Evolutionary conservation across 2,329 filamentous ascomycete genomes (phyloP).

Genomic region (Madurella mycetomatis): DNA sequence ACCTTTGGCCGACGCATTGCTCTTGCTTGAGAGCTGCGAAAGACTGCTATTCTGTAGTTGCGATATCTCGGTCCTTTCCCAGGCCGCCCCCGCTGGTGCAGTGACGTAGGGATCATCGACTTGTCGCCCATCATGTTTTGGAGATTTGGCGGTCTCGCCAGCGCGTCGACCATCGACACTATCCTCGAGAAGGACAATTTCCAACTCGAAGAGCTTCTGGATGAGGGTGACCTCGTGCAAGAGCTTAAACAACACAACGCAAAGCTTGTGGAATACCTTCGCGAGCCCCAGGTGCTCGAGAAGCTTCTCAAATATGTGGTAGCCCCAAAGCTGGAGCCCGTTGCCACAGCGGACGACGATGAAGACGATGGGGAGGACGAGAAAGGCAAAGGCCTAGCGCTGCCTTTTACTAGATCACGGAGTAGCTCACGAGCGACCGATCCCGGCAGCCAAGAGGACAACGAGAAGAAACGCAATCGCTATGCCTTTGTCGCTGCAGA

Average conservation of each 20-base stretch:
- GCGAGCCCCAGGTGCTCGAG: constrained; percentile 79
- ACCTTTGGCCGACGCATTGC: constrained; percentile 13
- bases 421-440: constrained; percentile 50
- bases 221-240: constrained; percentile 93
- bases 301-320: constrained; percentile 88
- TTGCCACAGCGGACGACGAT: constrained; percentile 49
- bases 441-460: constrained; percentile 60
- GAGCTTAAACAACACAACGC: constrained; percentile 98
- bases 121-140: constrained; percentile 81
- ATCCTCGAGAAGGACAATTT: constrained; percentile 97
- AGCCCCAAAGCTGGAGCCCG: constrained; percentile 63
- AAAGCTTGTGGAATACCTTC: constrained; percentile 92
- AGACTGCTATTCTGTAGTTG: not conserved
- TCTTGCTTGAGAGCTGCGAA: not conserved
- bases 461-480: constrained; percentile 85
- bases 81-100: constrained; percentile 21
- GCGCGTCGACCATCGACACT: constrained; percentile 91
- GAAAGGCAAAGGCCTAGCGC: constrained; percentile 39
- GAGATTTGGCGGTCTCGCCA: constrained; percentile 98
- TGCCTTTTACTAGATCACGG: constrained; percentile 49
- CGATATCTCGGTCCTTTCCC: constrained; percentile 1
- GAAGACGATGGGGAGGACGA: constrained; percentile 49
- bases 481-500: constrained; percentile 93
- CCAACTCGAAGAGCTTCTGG: constrained; percentile 89
- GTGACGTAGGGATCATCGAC: constrained; percentile 25